Percentiles rank a stretch among this genome's conserved stretches.
phyloP scores from a whole-genome alignment of 768 basidiomycete species.

The Mrakia gelida region DNA sequence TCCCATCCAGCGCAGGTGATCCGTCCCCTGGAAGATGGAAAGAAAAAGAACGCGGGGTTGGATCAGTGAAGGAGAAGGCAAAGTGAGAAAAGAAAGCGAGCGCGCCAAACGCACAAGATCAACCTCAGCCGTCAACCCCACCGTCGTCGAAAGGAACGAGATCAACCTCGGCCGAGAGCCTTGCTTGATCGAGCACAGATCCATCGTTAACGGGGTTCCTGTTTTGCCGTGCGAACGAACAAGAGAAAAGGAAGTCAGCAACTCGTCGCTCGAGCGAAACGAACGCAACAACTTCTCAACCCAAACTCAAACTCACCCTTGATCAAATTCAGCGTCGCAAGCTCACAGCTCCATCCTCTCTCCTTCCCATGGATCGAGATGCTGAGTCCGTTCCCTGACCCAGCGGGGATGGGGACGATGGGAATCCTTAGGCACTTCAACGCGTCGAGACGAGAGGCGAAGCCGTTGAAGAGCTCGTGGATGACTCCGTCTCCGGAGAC shows the following conservation, averaged over 20 bases:
- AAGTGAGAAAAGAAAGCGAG: background rate
- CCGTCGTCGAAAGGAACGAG: conserved; percentile 40
- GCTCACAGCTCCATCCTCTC: conserved; percentile 41
- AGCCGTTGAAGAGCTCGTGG: conserved; percentile 45
- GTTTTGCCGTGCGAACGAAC: background rate
- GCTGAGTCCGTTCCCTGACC: conserved; percentile 30
- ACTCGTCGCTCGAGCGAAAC: no score
- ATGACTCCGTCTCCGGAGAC: conserved; percentile 45
- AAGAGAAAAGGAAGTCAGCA: no score
- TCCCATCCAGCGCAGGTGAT: conserved; percentile 45
- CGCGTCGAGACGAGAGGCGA: conserved; percentile 42
- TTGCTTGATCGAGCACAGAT: conserved; percentile 41
- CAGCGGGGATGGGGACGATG: conserved; percentile 44
- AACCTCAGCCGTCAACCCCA: conserved; percentile 40
- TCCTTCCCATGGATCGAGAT: conserved; percentile 36
- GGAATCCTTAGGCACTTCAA: conserved; percentile 41
- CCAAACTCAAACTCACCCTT: conserved; percentile 37
- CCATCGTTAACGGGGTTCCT: conserved; percentile 38
- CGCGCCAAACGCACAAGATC: conserved; percentile 34
- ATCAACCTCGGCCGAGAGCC: conserved; percentile 32
- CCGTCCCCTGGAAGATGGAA: conserved; percentile 40
- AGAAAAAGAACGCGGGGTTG: conserved; percentile 29
- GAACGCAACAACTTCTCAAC: background rate
- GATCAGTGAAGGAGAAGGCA: background rate
- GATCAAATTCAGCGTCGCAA: conserved; percentile 43